Evolutionary conservation across 164 flowering plant species (phyloP), one percentile per base, ranked within the genome.

Genomic region (Piper betle): DNA sequence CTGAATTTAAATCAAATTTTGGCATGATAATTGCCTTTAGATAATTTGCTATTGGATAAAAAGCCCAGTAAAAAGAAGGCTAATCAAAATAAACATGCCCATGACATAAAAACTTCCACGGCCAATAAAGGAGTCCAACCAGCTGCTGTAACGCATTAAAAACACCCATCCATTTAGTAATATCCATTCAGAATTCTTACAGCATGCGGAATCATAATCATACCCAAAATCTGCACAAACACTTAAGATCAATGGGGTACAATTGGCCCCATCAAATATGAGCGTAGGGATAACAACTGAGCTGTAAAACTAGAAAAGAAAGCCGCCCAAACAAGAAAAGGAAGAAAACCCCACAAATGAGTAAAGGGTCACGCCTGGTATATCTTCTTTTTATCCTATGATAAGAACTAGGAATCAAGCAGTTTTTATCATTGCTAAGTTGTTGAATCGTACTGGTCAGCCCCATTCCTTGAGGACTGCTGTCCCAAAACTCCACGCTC

Each of bases 401-500:
- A 19, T 10, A n/a, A 16, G 11, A 37, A 41, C 33, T 25, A 25
- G 33, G 33, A 25, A 25, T 25, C 2, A 25, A 25, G 33, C 33
- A 25, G 33, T 25, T 25, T 25, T 25, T 25, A 25, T 25, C 33
- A 25, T 25, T 25, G 33, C 55, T 65, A 58, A 18, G 43, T 19
- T 0, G 62, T 19, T 4, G 46, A 42, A 42, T 77, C 85, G 15
- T 71, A 65, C 53, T 48, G 62, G 67, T 54, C 64, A 40, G 71
- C 74, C 19, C 79, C 83, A 52, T 66, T 76, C 72, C 81, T 72
- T 40, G 77, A 64, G 42, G 16, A 64, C 61, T 80, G 78, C 52
- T 75, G 70, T 17, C 76, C 70, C 56, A 74, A 63, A 40, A 59
- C 62, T 5, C 79, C 86, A 63, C 80, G 72, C 52, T 85, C 89